A percentile compares a stretch with the other conserved stretches of the same genome.
Evolutionary conservation across 306 rosid genomes (phyloP).

Genomic region (Dalbergia cochinchinensis): DNA sequence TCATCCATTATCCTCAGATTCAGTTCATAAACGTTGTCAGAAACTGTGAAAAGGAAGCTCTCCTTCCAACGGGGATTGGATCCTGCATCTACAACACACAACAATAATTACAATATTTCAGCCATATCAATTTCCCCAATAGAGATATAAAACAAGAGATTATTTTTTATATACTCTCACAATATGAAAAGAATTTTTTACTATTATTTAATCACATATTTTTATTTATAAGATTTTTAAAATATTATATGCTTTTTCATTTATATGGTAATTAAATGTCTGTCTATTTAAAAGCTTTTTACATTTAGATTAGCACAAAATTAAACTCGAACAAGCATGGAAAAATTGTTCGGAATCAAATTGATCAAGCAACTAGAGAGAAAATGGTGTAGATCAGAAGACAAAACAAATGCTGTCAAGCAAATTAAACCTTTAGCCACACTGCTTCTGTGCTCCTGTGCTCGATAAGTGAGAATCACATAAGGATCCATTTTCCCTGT

Average conservation of each 20-base stretch:
- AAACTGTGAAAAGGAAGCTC: constrained; percentile 55
- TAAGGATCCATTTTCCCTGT: constrained; percentile 59
- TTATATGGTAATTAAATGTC: too few relatives aligned
- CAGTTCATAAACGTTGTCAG: constrained; percentile 49
- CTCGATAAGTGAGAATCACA: constrained; percentile 51
- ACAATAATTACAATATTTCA: neutral
- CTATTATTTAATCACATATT: too few relatives aligned
- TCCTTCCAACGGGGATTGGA: constrained; percentile 55
- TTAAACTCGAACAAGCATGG: neutral
- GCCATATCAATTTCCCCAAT: neutral
- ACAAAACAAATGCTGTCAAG: neutral
- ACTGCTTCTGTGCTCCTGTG: constrained; percentile 56
- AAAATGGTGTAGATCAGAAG: neutral
- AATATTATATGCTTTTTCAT: too few relatives aligned
- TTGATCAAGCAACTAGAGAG: neutral
- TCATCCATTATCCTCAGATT: constrained; percentile 52
- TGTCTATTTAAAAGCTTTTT: too few relatives aligned
- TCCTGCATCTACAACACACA: constrained; percentile 43
- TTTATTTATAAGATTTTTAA: too few relatives aligned
- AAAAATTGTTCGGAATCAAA: neutral
- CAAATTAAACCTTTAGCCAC: constrained; percentile 47
- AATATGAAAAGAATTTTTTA: too few relatives aligned
- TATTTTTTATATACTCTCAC: too few relatives aligned
- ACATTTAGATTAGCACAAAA: too few relatives aligned
- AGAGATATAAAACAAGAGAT: neutral